A percentile compares a stretch with the other conserved stretches of the same genome.
Conservation (phyloP, 108 stramenopile species). For the Craspedostauros australis region DNA sequence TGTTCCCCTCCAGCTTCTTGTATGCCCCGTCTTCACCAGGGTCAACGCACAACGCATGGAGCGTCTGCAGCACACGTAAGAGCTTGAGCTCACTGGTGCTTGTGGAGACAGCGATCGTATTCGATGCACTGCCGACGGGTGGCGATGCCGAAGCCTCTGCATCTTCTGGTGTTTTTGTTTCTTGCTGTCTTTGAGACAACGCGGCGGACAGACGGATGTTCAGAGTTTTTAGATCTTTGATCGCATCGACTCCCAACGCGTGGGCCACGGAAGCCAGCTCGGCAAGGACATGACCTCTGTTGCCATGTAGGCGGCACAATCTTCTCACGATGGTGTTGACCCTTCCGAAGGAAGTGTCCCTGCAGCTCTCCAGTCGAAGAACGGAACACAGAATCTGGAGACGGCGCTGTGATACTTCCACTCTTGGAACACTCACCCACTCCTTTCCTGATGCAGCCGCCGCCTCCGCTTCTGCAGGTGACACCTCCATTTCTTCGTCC, state of each 20-base stretch:
- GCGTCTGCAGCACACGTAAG: slow-evolving; percentile 83
- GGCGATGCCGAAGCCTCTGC: neutral
- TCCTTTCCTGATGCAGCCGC: slow-evolving; percentile 52
- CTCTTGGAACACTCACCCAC: slow-evolving; percentile 67
- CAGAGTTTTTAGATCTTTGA: slow-evolving; percentile 60
- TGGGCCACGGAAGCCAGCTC: slow-evolving; percentile 67
- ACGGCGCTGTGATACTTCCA: slow-evolving; percentile 50
- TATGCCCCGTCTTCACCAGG: slow-evolving; percentile 32
- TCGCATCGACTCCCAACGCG: slow-evolving; percentile 63
- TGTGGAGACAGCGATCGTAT: slow-evolving; percentile 79
- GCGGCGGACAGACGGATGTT: slow-evolving; percentile 58
- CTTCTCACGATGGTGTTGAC: slow-evolving; percentile 67
- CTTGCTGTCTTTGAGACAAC: slow-evolving; percentile 8
- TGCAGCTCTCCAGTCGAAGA: slow-evolving; percentile 69
- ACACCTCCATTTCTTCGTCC: slow-evolving; percentile 43
- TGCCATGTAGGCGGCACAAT: slow-evolving; percentile 66
- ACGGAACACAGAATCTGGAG: slow-evolving; percentile 67
- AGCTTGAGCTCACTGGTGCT: slow-evolving; percentile 85
- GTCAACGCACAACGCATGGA: slow-evolving; percentile 64
- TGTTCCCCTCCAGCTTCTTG: slow-evolving; percentile 28
- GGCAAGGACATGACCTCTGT: slow-evolving; percentile 38
- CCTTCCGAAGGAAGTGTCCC: slow-evolving; percentile 65
- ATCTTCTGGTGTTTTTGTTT: slow-evolving; percentile 2
- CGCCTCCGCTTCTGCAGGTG: slow-evolving; percentile 43
- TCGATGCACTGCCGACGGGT: slow-evolving; percentile 41